Base-by-base conservation (phyloP, 2,329 filamentous ascomycete genomes). In the Ascochyta pisi region DNA sequence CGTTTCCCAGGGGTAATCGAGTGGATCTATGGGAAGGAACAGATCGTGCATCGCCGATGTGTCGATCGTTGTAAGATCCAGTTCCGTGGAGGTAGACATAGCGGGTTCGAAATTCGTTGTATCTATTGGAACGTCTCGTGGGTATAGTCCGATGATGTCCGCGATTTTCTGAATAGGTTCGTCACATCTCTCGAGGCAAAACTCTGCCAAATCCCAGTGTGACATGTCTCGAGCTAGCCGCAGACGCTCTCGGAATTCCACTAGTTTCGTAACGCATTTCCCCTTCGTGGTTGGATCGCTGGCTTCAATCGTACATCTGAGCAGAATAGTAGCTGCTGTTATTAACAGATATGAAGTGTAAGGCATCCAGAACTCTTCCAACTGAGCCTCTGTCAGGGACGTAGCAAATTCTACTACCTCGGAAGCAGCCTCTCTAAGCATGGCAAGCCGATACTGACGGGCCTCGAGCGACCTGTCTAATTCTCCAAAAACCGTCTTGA, bases 341-440 rank as follows among this genome's bases (percentile, higher is more conserved):
- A 66, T 62, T 1, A 66, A 44, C 0, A 66, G 45, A 31, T 65
- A 66, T 12, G 55, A 62, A 3, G 62, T 63, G 34, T 65, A 66
- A 4, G 62, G 64, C 45, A 65, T 60, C 64, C 64, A 65, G 19
- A 66, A 66, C 23, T 63, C 64, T 10, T 60, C 54, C 12, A 66
- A 38, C 6, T 62, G 58, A 29, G 37, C 24, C 9, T 62, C 53
- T 15, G 39, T 54, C 0, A 66, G 52, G 0, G 49, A 54, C 13
- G 41, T 51, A 22, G 62, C 35, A 23, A 57, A 63, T 16, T 52
- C 40, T 3, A 50, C 37, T 10, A 50, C 54, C 1, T 59, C 49
- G 15, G 27, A 54, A 9, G 61, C 57, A 23, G 59, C 54, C 27
- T 60, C 43, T 43, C 59, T 53, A 3, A 67, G 57, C 31, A 45